Percentiles rank a stretch among this genome's conserved stretches.
Conservation (phyloP, 768 basidiomycete species). For the Lenzites betulinus region DNA sequence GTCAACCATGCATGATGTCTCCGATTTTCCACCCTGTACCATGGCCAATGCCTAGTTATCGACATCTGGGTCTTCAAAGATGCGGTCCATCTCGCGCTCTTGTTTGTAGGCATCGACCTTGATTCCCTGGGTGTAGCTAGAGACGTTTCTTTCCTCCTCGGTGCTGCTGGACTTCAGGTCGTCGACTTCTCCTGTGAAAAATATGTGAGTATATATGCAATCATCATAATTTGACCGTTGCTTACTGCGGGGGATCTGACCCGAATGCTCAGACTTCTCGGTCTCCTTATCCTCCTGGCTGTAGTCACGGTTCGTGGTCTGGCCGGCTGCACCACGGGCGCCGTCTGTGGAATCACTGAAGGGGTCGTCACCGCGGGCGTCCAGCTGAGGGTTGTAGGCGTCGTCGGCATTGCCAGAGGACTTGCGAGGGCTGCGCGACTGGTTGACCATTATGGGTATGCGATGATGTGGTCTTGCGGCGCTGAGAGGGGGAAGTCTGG, state of each 20-base stretch:
- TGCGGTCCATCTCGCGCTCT: conserved; percentile 27
- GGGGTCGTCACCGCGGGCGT: conserved; percentile 23
- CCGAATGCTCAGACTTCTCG: conserved; percentile 23
- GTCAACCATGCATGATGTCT: not conserved
- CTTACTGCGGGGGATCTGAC: conserved; percentile 25
- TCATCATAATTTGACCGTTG: not conserved
- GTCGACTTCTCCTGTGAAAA: conserved; percentile 25
- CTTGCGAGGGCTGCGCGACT: conserved; percentile 23
- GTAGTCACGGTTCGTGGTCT: conserved; percentile 23
- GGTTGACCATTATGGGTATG: conserved; percentile 6
- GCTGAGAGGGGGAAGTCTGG: too few relatives aligned
- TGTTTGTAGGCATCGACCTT: conserved; percentile 30
- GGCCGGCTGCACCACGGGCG: conserved; percentile 29
- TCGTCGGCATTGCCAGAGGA: conserved; percentile 22
- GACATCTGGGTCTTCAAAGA: conserved; percentile 19
- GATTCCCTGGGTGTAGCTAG: conserved; percentile 27
- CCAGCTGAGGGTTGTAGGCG: conserved; percentile 27
- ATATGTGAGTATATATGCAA: not conserved
- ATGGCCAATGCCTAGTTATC: conserved; percentile 24
- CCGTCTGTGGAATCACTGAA: conserved; percentile 24
- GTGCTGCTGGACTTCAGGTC: conserved; percentile 21
- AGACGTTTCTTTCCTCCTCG: conserved; percentile 21
- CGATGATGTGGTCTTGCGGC: too few relatives aligned
- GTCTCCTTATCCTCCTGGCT: conserved; percentile 26
- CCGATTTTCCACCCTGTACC: conserved; percentile 14